phyloP scores from a whole-genome alignment of 176 grass and related monocot genomes.

The Triticum dicoccoides region DNA sequence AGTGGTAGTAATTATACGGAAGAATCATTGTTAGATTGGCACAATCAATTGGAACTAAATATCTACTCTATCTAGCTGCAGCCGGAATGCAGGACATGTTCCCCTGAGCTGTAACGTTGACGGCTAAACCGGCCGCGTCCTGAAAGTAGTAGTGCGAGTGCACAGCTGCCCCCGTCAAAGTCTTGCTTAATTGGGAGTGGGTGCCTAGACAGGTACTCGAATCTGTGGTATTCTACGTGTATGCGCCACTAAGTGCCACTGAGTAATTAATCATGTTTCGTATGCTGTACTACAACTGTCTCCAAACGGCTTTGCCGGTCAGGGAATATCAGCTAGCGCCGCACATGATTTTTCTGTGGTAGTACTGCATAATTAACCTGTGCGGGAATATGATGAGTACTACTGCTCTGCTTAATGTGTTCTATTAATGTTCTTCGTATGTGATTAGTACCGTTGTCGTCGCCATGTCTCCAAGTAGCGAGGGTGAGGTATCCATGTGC shows the following conservation, averaged over 20 bases:
- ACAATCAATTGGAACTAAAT: neutral
- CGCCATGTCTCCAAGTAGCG: no score
- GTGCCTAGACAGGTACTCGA: neutral
- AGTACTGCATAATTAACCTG: neutral
- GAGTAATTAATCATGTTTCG: neutral
- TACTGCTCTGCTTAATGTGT: neutral
- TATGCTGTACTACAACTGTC: neutral
- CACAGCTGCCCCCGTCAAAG: constrained; percentile 15
- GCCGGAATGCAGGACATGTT: neutral
- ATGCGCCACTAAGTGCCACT: neutral
- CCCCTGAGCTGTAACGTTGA: neutral
- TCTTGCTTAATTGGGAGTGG: neutral
- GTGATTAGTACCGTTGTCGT: no score
- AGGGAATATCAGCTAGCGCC: constrained; percentile 2
- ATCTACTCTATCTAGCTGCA: neutral
- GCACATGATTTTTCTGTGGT: neutral
- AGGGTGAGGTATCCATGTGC: no score
- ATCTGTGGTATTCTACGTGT: neutral
- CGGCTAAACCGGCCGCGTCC: neutral
- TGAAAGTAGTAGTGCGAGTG: neutral
- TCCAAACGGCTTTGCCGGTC: neutral
- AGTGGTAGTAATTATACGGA: neutral
- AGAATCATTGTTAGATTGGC: neutral
- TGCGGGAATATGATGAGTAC: neutral
- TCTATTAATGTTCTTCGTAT: neutral